Evolutionary conservation across 192 early-diverging fungal species (phyloP), one percentile per base, ranked within the genome.

Genomic region (Diversispora eburnea): DNA sequence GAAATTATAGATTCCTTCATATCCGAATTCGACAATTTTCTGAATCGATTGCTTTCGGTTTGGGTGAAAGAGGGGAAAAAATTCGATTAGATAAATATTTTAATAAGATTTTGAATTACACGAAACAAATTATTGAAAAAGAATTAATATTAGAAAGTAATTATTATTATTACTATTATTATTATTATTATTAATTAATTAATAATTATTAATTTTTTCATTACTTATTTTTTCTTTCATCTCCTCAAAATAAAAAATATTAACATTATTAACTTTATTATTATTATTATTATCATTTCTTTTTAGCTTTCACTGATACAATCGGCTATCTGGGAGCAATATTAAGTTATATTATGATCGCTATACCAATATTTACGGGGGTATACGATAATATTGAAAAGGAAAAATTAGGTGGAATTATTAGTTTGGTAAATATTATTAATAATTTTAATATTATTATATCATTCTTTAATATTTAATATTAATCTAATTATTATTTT

Each of bases 341-440:
- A 4, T 76, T 95, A 10, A 91, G 90, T 56, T 97, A 95, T 73
- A 79, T 91, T 3, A 85, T 93, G 17, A 88, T 97, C 47, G 89
- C 90, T 0, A 85, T 94, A 20, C 94, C 92, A 15, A 90, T 97
- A 25, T 91, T 97, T 70, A 70, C 79, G 57, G 93, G 94, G n/a
- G 67, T 65, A 17, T 97, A 94, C 78, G 91, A 93, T 70, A 87
- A 81, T 71, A 79, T 85, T 39, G 82, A 86, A 15, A 83, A 86
- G 7, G 79, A 86, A 3, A 90, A 94, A 67, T 75, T 97, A 20
- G 87, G 89, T 75, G 86, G 84, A 19, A 77, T 97, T 3, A 93
- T 97, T 63, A 91, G 92, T 74, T 82, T 81, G 80, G 84, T 80
- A 67, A 55, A 48, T 75, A 45, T 33, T 42, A 13, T 42, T n/a